phyloP scores from a whole-genome alignment of 805 yeast species.

The Saccharomycopsis schoenii region DNA sequence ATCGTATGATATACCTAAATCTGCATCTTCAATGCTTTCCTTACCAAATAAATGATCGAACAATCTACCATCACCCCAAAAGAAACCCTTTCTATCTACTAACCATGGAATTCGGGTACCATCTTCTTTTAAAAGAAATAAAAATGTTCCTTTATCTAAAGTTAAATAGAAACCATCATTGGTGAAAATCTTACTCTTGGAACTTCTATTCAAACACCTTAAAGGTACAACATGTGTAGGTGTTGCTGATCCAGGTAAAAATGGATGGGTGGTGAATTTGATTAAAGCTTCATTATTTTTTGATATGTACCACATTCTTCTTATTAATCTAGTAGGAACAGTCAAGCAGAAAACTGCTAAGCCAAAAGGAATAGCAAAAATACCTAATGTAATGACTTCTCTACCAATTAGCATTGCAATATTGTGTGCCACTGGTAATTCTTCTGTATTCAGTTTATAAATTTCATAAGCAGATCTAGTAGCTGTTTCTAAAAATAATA shows the following conservation, averaged over 20 bases:
- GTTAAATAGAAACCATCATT: conserved; percentile 87
- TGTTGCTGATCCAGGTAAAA: conserved; percentile 65
- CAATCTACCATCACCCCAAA: conserved; percentile 88
- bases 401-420: conserved; percentile 27
- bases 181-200: conserved; percentile 64
- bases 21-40: conserved; percentile 68
- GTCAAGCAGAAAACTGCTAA: conserved; percentile 34
- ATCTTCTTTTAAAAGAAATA: conserved; percentile 59
- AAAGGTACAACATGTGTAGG: conserved; percentile 66
- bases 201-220: conserved; percentile 42
- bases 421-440: conserved; percentile 32
- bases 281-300: conserved; percentile 34
- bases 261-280: conserved; percentile 63
- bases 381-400: conserved; percentile 27
- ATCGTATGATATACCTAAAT: conserved; percentile 55
- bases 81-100: conserved; percentile 78
- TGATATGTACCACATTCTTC: conserved; percentile 73
- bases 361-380: conserved; percentile 34
- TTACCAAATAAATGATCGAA: conserved; percentile 76
- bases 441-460: conserved; percentile 42
- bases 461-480: conserved; percentile 40
- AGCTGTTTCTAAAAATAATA: conserved; percentile 49
- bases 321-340: conserved; percentile 60
- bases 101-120: conserved; percentile 54
- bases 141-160: conserved; percentile 61